Conservation (phyloP, 768 basidiomycete genomes). For the Rhizopogon roseolus region DNA sequence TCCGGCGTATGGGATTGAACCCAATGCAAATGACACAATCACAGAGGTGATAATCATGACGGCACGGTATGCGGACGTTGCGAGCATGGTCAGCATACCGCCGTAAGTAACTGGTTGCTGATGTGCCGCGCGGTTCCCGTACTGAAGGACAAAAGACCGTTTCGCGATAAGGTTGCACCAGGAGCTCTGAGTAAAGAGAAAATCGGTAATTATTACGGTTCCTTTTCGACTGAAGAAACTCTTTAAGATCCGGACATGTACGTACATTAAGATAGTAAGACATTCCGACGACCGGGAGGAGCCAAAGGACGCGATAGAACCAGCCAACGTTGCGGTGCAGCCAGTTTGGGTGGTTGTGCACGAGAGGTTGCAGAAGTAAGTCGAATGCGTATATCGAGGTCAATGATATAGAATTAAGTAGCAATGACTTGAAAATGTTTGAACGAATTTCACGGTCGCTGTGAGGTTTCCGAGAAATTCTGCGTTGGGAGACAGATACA, state of each 20-base stretch:
- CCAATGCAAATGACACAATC: constrained; percentile 58
- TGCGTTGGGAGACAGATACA: constrained; percentile 7
- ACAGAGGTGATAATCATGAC: constrained; percentile 82
- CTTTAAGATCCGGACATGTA: constrained; percentile 2
- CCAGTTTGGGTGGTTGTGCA: constrained; percentile 59
- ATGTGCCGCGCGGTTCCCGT: constrained; percentile 54
- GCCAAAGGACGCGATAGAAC: constrained; percentile 76
- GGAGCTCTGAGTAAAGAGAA: constrained; percentile 44
- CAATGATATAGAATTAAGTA: constrained; percentile 69
- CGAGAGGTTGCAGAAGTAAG: constrained; percentile 61
- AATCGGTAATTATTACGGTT: neutral
- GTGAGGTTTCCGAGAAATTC: constrained; percentile 6
- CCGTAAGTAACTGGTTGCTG: constrained; percentile 57
- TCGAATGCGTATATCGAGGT: constrained; percentile 76
- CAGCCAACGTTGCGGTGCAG: constrained; percentile 67
- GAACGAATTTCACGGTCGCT: constrained; percentile 76
- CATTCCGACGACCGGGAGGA: constrained; percentile 67
- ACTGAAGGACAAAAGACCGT: constrained; percentile 65
- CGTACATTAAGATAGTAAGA: constrained; percentile 83
- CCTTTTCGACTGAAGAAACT: neutral
- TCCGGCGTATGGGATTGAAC: constrained; percentile 63
- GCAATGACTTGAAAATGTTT: constrained; percentile 69
- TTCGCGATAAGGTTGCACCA: constrained; percentile 79
- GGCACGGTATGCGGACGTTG: constrained; percentile 75
- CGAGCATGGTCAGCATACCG: constrained; percentile 68